Conservation (phyloP, 257 asterid species). For the Salvia rosmarinus region DNA sequence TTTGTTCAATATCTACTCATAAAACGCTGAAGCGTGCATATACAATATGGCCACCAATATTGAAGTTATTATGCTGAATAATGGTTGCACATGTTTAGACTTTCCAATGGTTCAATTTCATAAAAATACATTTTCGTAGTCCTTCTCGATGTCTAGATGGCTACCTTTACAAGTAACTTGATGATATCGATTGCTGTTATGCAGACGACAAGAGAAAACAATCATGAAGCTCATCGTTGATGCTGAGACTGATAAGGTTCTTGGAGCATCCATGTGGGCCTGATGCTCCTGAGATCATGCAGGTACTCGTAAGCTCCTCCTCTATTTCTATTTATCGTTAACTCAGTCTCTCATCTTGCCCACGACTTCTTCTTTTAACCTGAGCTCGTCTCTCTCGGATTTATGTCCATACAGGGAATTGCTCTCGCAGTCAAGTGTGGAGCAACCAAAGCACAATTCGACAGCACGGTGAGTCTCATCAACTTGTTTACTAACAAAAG, state of each 20-base stretch:
- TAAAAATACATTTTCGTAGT: no score
- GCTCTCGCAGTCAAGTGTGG: constrained; percentile 92
- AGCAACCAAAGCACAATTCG: constrained; percentile 91
- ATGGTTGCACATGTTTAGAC: no score
- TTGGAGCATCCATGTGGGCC: constrained; percentile 99
- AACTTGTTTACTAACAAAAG: constrained; percentile 3
- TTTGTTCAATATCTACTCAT: not conserved
- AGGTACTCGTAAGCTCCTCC: constrained; percentile 47
- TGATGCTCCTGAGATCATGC: constrained; percentile 96
- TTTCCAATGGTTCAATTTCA: no score
- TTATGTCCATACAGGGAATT: constrained; percentile 57
- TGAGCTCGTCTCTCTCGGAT: not conserved
- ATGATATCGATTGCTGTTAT: constrained; percentile 19
- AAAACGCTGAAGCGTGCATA: not conserved
- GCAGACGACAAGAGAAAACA: constrained; percentile 90
- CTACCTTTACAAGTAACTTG: not conserved
- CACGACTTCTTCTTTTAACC: not conserved
- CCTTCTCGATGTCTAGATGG: no score
- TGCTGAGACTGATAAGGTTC: constrained; percentile 79
- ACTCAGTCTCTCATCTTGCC: no score
- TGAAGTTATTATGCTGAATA: no score
- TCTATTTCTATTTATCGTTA: not conserved
- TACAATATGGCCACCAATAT: not conserved
- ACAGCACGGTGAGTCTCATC: constrained; percentile 68
- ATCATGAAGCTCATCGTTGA: constrained; percentile 91